phyloP scores from a whole-genome alignment of 768 basidiomycete species.

The Lactifluus subvellereus region DNA sequence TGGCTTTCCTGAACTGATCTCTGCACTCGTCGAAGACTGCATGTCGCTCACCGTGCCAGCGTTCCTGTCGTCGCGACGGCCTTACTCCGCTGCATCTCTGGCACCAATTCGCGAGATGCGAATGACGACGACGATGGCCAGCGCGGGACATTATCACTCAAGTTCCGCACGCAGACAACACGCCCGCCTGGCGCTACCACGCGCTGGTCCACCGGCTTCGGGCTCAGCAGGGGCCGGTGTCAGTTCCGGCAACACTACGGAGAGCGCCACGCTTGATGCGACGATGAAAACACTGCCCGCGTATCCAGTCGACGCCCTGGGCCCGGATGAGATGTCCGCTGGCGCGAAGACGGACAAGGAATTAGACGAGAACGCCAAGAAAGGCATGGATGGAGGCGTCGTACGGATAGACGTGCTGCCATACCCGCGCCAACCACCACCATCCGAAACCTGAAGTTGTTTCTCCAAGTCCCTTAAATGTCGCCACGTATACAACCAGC shows the following conservation, averaged over 20 bases:
- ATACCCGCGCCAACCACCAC: not conserved
- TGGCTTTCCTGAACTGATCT: conserved; percentile 29
- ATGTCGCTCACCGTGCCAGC: conserved; percentile 19
- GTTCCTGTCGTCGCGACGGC: conserved; percentile 22
- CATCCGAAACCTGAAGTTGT: not conserved
- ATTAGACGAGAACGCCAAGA: not conserved
- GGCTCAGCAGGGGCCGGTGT: not conserved
- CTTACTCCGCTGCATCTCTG: conserved; percentile 5
- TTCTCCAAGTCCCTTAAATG: not conserved
- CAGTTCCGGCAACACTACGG: not conserved
- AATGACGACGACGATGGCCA: conserved; percentile 19
- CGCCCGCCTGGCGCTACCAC: not conserved
- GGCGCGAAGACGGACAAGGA: not conserved
- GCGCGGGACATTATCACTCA: conserved; percentile 20
- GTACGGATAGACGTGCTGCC: conserved; percentile 15
- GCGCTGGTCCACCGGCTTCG: not conserved
- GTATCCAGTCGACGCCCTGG: not conserved
- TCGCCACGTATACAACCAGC: no score
- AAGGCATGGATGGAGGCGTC: not conserved
- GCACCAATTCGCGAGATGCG: not conserved
- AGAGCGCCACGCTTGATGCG: not conserved
- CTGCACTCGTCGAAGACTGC: conserved; percentile 31
- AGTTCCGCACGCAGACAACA: conserved; percentile 18
- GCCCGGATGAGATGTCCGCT: not conserved
- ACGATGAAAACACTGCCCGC: not conserved